Conservation (phyloP, 768 basidiomycete species). For the Dentipellis sp. region DNA sequence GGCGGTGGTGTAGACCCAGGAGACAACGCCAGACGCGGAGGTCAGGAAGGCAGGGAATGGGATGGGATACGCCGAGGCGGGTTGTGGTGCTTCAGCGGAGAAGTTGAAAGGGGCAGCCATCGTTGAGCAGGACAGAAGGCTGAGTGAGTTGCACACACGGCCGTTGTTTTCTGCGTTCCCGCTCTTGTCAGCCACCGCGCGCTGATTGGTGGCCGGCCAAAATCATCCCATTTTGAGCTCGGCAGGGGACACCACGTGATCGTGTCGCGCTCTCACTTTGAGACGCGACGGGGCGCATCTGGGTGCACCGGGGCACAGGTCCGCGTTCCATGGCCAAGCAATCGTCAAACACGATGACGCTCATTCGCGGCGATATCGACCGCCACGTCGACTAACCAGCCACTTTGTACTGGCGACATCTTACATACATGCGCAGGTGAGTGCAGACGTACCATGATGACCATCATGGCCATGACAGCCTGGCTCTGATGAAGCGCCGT, state of each 20-base stretch:
- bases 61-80: constrained; percentile 23
- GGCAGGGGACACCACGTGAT: neutral
- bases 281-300: neutral
- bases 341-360: too few relatives aligned
- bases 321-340: too few relatives aligned
- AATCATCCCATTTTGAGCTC: constrained; percentile 9
- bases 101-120: constrained; percentile 33
- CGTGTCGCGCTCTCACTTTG: neutral
- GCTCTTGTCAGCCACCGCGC: neutral
- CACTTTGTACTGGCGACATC: too few relatives aligned
- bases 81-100: constrained; percentile 2
- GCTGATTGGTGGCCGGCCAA: constrained; percentile 4
- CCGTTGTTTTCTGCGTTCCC: neutral
- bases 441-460: too few relatives aligned
- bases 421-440: too few relatives aligned
- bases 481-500: too few relatives aligned
- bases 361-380: too few relatives aligned
- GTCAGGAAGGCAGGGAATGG: constrained; percentile 39
- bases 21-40: constrained; percentile 21
- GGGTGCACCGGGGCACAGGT: neutral
- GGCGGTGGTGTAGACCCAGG: constrained; percentile 62
- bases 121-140: neutral
- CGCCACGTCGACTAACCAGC: too few relatives aligned
- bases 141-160: neutral
- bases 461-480: too few relatives aligned